Percentiles rank a stretch among this genome's conserved stretches.
phyloP scores from a whole-genome alignment of 208 protist genomes.

The Crithidia sp. region DNA sequence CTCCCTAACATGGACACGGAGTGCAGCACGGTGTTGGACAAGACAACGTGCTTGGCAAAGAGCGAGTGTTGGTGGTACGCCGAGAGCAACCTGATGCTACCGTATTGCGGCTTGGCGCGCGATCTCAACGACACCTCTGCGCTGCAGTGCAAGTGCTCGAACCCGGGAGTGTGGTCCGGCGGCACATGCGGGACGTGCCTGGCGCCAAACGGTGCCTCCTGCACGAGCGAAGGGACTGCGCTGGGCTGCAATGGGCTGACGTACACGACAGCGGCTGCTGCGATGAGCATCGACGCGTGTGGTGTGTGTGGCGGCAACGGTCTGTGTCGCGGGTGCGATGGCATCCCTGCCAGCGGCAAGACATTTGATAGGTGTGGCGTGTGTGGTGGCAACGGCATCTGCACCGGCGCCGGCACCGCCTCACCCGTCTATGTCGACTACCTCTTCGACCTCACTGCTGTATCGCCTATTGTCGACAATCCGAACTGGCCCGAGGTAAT shows the following conservation, averaged over 20 bases:
- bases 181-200: conserved; percentile 32
- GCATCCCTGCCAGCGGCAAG: conserved; percentile 39
- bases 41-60: conserved; percentile 19
- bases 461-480: conserved; percentile 7
- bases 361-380: conserved; percentile 56
- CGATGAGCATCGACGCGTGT: conserved; percentile 38
- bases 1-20: not conserved
- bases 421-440: conserved; percentile 38
- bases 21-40: conserved; percentile 9
- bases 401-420: conserved; percentile 8
- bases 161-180: conserved; percentile 34
- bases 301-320: conserved; percentile 60
- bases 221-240: conserved; percentile 20
- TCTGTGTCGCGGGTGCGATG: conserved; percentile 59
- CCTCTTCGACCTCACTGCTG: conserved; percentile 35
- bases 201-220: conserved; percentile 39
- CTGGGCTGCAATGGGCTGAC: conserved; percentile 45
- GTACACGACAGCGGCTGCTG: conserved; percentile 5
- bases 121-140: not conserved
- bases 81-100: not conserved
- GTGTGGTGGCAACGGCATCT: conserved; percentile 55
- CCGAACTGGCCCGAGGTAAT: conserved; percentile 17
- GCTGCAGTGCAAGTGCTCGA: conserved; percentile 28
- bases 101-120: conserved; percentile 8
- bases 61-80: conserved; percentile 41